A percentile compares a stretch with the other conserved stretches of the same genome.
phyloP scores from a whole-genome alignment of 345 rosid species.

The Brassica nigra region DNA sequence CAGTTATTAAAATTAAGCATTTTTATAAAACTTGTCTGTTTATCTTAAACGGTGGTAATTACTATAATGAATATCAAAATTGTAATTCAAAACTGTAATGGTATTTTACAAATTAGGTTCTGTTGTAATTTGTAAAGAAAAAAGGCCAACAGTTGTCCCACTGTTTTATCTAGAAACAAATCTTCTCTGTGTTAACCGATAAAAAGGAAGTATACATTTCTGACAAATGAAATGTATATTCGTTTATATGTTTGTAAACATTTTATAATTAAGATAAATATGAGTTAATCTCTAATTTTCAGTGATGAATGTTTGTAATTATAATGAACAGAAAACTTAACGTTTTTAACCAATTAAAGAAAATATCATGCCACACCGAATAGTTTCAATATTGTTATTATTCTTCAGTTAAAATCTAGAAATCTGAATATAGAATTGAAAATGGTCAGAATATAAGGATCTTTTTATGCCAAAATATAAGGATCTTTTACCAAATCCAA shows the following conservation, averaged over 20 bases:
- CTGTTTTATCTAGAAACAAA: neutral
- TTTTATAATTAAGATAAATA: neutral
- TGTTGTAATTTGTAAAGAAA: neutral
- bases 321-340: neutral
- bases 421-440: conserved; percentile 26
- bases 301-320: neutral
- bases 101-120: neutral
- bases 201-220: neutral
- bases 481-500: conserved; percentile 20
- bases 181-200: neutral
- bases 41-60: too few relatives aligned
- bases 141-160: neutral
- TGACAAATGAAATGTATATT: neutral
- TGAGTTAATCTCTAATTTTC: neutral
- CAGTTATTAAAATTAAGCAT: too few relatives aligned
- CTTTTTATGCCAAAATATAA: neutral
- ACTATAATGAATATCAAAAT: neutral
- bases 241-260: neutral
- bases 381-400: neutral
- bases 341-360: neutral
- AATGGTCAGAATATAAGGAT: conserved; percentile 17
- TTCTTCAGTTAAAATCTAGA: conserved; percentile 27
- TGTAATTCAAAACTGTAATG: neutral
- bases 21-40: too few relatives aligned
- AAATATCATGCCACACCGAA: neutral